A percentile compares a stretch with the other conserved stretches of the same genome.
These are phyloP conservation scores for Coemansia sp. DNA, from an alignment of 192 early-diverging fungal genomes.

Conservation along the genomic window DNA sequence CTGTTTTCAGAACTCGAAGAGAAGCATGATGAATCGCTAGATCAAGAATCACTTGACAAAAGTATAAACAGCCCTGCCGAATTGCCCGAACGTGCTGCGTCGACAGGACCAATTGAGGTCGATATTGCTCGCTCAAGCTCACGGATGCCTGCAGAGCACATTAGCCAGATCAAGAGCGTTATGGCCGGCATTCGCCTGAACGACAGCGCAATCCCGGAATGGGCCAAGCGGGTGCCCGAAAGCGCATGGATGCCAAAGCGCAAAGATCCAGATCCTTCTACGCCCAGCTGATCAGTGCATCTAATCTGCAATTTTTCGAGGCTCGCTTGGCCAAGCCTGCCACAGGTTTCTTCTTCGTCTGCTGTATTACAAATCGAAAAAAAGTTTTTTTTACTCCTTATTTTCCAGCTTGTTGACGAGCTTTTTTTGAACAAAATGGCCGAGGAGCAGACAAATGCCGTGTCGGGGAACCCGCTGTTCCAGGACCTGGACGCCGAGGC, in stretches of 20 bases:
- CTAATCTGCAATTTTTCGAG: neutral
- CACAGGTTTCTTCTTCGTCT: neutral
- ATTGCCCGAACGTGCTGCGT: neutral
- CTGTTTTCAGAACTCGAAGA: slow-evolving; percentile 7
- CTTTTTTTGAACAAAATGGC: neutral
- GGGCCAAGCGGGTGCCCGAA: slow-evolving; percentile 41
- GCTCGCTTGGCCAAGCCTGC: no score
- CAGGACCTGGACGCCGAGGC: slow-evolving; percentile 60
- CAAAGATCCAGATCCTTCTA: slow-evolving; percentile 1
- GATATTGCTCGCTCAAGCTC: neutral
- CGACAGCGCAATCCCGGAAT: slow-evolving; percentile 33
- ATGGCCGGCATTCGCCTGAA: slow-evolving; percentile 43
- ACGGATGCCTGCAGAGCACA: slow-evolving; percentile 33
- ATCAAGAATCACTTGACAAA: neutral
- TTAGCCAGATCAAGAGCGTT: slow-evolving; percentile 30
- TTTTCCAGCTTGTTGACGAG: neutral
- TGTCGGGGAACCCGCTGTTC: slow-evolving; percentile 52
- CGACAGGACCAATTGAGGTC: slow-evolving; percentile 12
- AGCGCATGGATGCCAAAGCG: slow-evolving; percentile 38
- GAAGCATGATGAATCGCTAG: neutral
- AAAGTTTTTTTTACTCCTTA: neutral
- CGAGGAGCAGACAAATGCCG: neutral
- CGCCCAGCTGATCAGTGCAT: neutral
- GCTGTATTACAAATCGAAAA: neutral
- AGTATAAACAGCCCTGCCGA: neutral